Base-by-base conservation (phyloP, 805 yeast genomes). In the Wickerhamomyces chaumierensis region DNA sequence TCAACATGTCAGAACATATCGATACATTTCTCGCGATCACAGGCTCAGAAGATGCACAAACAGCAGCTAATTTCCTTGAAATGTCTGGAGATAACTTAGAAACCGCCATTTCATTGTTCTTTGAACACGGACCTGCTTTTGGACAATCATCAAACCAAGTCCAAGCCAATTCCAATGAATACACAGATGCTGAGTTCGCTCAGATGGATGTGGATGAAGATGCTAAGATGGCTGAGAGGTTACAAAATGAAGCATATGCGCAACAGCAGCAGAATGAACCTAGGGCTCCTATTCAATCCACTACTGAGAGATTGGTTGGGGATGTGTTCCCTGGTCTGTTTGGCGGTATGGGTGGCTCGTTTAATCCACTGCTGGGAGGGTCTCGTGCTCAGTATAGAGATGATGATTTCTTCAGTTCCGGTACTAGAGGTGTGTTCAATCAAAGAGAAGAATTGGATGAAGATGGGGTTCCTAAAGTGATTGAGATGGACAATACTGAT, bases 21-120 rank as follows among this genome's bases (percentile, higher is more conserved):
- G 78, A 82, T 18, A 73, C 78, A 18, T 92, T 92, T 58, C 65
- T 88, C 57, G 88, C 90, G 32, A 78, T 92, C 39, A 87, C 97
- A 0, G 82, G 85, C 18, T 74, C 75, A 2, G 68, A 75, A 2
- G 90, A 82, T 53, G 68, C 72, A 1, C 68, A 67, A 5, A 62
- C 72, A 12, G 97, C 97, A 1, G 63, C 68, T 38, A 85, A 80
- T 48, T 92, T 80, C 53, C 57, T 92, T 17, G 87, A 80, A 19
- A 77, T 90, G 63, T 71, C 90, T 4, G 87, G 80, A 36, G 75
- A 76, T 35, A 75, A 85, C 55, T 55, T 90, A 27, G 95, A 88
- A 41, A 72, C 76, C 17, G 97, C 98, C 0, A 83, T 92, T 7
- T 75, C 86, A 13, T 63, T 92, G 34, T 92, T 63, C 58, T 79